Conservation (phyloP, 805 yeast species). For the Wickerhamomyces bovis region DNA sequence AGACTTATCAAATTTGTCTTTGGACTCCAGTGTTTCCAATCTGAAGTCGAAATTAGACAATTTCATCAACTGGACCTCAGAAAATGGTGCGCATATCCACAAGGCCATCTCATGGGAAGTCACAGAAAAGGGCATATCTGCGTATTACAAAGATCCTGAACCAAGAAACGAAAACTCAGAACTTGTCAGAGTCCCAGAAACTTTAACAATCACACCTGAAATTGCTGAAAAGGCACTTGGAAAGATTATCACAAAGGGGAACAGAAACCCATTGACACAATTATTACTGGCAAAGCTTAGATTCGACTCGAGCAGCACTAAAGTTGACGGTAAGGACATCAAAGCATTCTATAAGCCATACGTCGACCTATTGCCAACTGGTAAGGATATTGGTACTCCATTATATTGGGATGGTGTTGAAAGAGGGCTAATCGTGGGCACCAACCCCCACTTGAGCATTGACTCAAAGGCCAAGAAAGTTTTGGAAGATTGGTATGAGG, state of each 20-base stretch:
- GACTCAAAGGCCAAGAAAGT: slow-evolving; percentile 38
- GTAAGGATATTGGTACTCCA: slow-evolving; percentile 48
- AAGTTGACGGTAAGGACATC: slow-evolving; percentile 4
- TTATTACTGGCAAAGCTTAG: slow-evolving; percentile 37
- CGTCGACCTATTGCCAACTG: slow-evolving; percentile 41
- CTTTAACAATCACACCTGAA: slow-evolving; percentile 31
- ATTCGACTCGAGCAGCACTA: slow-evolving; percentile 25
- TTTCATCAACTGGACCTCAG: slow-evolving; percentile 32
- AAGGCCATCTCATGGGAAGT: slow-evolving; percentile 28
- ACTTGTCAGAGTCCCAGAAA: slow-evolving; percentile 34
- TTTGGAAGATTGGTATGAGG: slow-evolving; percentile 54
- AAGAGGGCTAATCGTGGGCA: slow-evolving; percentile 48
- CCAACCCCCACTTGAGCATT: slow-evolving; percentile 59
- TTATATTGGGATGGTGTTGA: slow-evolving; percentile 57
- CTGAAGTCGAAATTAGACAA: neutral
- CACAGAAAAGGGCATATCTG: slow-evolving; percentile 29
- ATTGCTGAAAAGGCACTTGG: slow-evolving; percentile 29
- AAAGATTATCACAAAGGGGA: slow-evolving; percentile 3
- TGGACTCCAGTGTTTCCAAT: neutral
- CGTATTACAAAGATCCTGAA: slow-evolving; percentile 19
- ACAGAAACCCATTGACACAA: slow-evolving; percentile 22
- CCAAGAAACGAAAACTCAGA: slow-evolving; percentile 9
- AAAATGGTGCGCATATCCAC: slow-evolving; percentile 34
- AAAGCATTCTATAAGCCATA: slow-evolving; percentile 35
- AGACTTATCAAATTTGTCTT: neutral